A percentile compares a stretch with the other conserved stretches of the same genome.
These are phyloP conservation scores for Mycena vitilis DNA, from an alignment of 768 basidiomycete genomes.

Conservation along the genomic window DNA sequence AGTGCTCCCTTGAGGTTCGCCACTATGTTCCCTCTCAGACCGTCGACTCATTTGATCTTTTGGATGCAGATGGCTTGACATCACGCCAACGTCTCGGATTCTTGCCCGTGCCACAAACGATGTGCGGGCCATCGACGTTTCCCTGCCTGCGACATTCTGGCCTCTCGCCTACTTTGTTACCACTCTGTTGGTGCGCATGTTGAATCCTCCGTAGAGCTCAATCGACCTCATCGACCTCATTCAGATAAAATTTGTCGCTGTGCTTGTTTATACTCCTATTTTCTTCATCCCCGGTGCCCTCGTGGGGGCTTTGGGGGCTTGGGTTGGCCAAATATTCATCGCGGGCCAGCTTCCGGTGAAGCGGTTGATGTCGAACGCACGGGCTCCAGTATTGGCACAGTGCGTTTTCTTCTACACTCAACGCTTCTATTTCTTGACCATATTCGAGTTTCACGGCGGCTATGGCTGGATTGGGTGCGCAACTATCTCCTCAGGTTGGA, in stretches of 20 bases:
- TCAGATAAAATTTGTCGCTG: slow-evolving; percentile 43
- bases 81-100: slow-evolving; percentile 47
- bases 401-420: slow-evolving; percentile 43
- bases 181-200: slow-evolving; percentile 44
- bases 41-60: not conserved
- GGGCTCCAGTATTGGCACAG: slow-evolving; percentile 44
- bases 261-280: slow-evolving; percentile 42
- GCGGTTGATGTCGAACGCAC: slow-evolving; percentile 39
- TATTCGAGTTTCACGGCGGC: slow-evolving; percentile 54
- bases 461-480: slow-evolving; percentile 53
- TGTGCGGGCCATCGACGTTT: slow-evolving; percentile 46
- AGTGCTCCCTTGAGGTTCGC: slow-evolving; percentile 58
- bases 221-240: slow-evolving; percentile 18
- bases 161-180: slow-evolving; percentile 41
- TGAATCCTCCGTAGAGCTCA: slow-evolving; percentile 45
- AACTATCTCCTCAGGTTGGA: not conserved
- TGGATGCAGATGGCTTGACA: slow-evolving; percentile 42
- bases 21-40: not conserved
- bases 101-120: slow-evolving; percentile 63
- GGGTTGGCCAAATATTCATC: slow-evolving; percentile 42
- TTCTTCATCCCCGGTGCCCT: slow-evolving; percentile 47
- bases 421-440: slow-evolving; percentile 25
- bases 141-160: slow-evolving; percentile 48
- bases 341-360: slow-evolving; percentile 41
- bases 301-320: slow-evolving; percentile 36